Conservation (phyloP, 2,329 filamentous ascomycete species). For the Cordyceps pruinosa region DNA sequence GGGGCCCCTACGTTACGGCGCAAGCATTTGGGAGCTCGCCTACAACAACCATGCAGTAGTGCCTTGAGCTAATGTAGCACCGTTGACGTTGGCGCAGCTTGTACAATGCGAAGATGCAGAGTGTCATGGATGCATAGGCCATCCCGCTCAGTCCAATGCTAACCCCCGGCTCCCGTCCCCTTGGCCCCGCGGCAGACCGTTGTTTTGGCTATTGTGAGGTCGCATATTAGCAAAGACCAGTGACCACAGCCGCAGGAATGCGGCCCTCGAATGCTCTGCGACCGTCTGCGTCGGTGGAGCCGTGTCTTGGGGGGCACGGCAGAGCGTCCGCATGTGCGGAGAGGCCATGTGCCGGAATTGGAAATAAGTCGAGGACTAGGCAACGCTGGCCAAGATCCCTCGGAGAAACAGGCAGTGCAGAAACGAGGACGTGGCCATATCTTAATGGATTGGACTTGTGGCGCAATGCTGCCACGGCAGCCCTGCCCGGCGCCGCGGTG, state of each 20-base stretch:
- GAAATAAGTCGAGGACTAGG: not conserved
- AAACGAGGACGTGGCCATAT: too few species aligned
- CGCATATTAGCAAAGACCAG: too few species aligned
- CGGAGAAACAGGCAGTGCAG: not conserved
- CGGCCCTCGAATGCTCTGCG: not conserved
- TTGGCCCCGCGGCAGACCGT: not conserved
- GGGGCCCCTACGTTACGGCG: not conserved
- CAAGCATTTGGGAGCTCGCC: not conserved
- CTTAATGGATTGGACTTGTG: not conserved
- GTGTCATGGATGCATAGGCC: not conserved
- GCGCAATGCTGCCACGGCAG: not conserved
- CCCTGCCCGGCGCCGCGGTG: not conserved
- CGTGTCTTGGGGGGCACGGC: not conserved
- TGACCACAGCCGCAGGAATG: not conserved
- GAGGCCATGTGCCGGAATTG: slow-evolving; percentile 1
- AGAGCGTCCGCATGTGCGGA: not conserved
- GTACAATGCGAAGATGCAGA: not conserved
- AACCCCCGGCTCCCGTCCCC: not conserved
- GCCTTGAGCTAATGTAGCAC: slow-evolving; percentile 10
- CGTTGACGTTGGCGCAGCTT: slow-evolving; percentile 3
- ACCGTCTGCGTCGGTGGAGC: not conserved
- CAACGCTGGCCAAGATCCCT: not conserved
- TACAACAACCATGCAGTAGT: slow-evolving; percentile 5
- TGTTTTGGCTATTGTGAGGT: not conserved
- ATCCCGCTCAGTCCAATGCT: not conserved